A percentile compares a stretch with the other conserved stretches of the same genome.
phyloP scores from a whole-genome alignment of 1,284 basidiomycete species.

The Singerocomus rubriflavus region DNA sequence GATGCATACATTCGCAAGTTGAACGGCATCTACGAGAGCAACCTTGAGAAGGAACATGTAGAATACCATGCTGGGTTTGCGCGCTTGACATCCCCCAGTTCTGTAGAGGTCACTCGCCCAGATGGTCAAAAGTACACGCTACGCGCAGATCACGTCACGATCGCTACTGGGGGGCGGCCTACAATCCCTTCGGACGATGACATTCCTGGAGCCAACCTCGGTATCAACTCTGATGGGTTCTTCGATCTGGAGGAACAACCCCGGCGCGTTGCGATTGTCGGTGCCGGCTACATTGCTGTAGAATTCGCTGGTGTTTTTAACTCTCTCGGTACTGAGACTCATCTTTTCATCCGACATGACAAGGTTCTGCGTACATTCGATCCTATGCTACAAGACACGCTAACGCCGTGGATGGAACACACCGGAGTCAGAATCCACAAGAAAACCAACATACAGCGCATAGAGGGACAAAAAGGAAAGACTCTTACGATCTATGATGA shows the following conservation, averaged over 20 bases:
- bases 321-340: slow-evolving; percentile 85
- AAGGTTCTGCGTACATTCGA: slow-evolving; percentile 93
- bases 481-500: slow-evolving; percentile 69
- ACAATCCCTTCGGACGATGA: slow-evolving; percentile 75
- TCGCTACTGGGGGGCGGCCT: slow-evolving; percentile 88
- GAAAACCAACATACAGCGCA: slow-evolving; percentile 69
- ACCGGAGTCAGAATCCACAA: slow-evolving; percentile 89
- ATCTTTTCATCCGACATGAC: slow-evolving; percentile 88
- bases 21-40: slow-evolving; percentile 90
- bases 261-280: slow-evolving; percentile 89
- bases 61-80: slow-evolving; percentile 86
- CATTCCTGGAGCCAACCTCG: slow-evolving; percentile 88
- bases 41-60: slow-evolving; percentile 87
- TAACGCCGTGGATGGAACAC: slow-evolving; percentile 95
- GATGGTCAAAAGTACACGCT: slow-evolving; percentile 69
- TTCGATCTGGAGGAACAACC: slow-evolving; percentile 91
- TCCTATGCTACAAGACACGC: slow-evolving; percentile 78
- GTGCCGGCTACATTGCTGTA: slow-evolving; percentile 97
- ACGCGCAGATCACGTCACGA: slow-evolving; percentile 71
- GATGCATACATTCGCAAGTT: slow-evolving; percentile 93
- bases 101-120: slow-evolving; percentile 64
- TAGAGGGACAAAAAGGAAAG: slow-evolving; percentile 72
- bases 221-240: slow-evolving; percentile 95
- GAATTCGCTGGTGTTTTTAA: slow-evolving; percentile 91
- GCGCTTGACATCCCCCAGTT: slow-evolving; percentile 62